phyloP scores from a whole-genome alignment of 805 yeast genomes.

The Candida quercuum region DNA sequence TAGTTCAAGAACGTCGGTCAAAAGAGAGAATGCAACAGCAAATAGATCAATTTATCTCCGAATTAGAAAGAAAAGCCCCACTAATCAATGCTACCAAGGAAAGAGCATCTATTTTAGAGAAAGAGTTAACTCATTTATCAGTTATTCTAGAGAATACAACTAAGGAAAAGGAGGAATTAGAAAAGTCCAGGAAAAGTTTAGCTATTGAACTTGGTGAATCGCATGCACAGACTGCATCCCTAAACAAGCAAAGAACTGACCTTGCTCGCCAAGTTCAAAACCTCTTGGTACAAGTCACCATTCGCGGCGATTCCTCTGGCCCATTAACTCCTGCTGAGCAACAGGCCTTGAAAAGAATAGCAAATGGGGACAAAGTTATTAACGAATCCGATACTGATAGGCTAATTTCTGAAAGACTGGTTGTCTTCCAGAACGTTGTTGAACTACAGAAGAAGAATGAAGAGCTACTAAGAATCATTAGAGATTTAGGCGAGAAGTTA shows the following conservation, averaged over 20 bases:
- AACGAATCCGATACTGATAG: conserved; percentile 62
- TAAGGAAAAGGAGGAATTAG: conserved; percentile 39
- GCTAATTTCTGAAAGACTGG: conserved; percentile 67
- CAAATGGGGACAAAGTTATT: conserved; percentile 25
- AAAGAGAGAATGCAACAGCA: conserved; percentile 67
- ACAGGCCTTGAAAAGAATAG: conserved; percentile 52
- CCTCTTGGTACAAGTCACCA: conserved; percentile 59
- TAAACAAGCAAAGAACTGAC: conserved; percentile 60
- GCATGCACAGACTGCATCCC: conserved; percentile 31
- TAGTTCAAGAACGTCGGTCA: conserved; percentile 63
- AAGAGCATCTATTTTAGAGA: conserved; percentile 50
- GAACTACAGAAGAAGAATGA: conserved; percentile 74
- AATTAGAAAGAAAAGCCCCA: conserved; percentile 77
- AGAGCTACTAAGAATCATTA: conserved; percentile 60
- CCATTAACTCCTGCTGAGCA: conserved; percentile 65
- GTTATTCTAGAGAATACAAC: conserved; percentile 49
- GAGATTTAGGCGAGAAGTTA: conserved; percentile 66
- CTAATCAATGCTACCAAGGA: conserved; percentile 61
- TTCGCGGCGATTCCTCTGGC: conserved; percentile 48
- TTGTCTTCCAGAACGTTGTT: conserved; percentile 58
- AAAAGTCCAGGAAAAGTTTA: conserved; percentile 18
- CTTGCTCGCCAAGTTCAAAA: conserved; percentile 79
- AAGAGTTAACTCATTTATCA: conserved; percentile 49
- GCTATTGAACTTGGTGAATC: conserved; percentile 23
- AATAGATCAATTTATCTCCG: conserved; percentile 64